Percentiles rank a stretch among this genome's conserved stretches.
phyloP scores from a whole-genome alignment of 352 stramenopile species.

The Globisporangium solare region DNA sequence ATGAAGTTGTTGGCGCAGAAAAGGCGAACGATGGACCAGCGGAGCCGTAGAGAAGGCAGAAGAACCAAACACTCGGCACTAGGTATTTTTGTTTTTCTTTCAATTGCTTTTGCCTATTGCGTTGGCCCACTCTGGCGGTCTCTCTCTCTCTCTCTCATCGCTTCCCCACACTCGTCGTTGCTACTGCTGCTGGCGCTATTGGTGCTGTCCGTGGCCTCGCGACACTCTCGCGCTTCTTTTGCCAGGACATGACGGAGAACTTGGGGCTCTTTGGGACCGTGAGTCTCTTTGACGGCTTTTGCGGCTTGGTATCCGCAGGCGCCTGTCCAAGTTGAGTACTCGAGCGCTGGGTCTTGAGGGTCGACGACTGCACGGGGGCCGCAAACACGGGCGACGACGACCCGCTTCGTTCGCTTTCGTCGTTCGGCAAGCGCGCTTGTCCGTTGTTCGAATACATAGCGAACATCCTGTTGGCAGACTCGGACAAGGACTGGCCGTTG shows the following conservation, averaged over 20 bases:
- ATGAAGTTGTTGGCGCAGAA: slow-evolving; percentile 5
- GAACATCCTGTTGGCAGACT: slow-evolving; percentile 42
- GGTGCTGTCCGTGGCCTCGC: neutral
- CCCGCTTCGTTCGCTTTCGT: neutral
- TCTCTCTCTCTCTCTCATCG: no score
- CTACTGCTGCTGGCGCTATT: neutral
- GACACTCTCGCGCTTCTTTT: slow-evolving; percentile 44
- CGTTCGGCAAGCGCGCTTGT: slow-evolving; percentile 15
- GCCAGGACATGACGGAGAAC: slow-evolving; percentile 85
- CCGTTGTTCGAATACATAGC: slow-evolving; percentile 11
- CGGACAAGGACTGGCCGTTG: slow-evolving; percentile 42
- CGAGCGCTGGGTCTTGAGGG: slow-evolving; percentile 37
- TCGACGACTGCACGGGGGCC: slow-evolving; percentile 11
- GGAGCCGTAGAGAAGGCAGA: slow-evolving; percentile 1
- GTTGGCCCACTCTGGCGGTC: no score
- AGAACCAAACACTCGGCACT: no score
- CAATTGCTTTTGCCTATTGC: no score
- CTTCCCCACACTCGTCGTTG: neutral
- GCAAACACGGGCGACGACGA: slow-evolving; percentile 6
- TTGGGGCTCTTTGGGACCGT: slow-evolving; percentile 78
- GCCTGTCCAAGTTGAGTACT: slow-evolving; percentile 19
- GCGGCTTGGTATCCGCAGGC: neutral
- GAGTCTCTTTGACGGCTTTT: slow-evolving; percentile 35
- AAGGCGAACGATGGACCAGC: slow-evolving; percentile 6
- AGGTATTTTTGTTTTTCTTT: no score